Percentiles rank a stretch among this genome's conserved stretches.
Evolutionary conservation across 1,284 basidiomycete genomes (phyloP).

Genomic region (Spongispora temasekensis): DNA sequence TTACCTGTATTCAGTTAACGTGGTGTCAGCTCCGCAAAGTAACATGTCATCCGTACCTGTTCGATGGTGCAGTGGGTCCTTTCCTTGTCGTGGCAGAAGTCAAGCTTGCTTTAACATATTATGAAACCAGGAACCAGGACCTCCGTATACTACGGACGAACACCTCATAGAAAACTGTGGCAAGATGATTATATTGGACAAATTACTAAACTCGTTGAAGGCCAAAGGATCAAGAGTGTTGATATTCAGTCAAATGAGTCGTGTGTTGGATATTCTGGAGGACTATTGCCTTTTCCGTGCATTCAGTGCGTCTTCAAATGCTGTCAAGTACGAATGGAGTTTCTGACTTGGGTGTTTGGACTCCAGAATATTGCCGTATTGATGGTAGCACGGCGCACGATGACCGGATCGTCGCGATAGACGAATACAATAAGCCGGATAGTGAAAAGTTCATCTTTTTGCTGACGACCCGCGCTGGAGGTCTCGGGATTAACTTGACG

Average conservation of each 20-base stretch:
- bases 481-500: conserved; percentile 96
- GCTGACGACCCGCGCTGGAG: conserved; percentile 97
- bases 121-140: conserved; percentile 80
- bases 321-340: not conserved
- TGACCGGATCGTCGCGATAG: conserved; percentile 93
- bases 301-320: conserved; percentile 66
- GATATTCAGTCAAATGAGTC: conserved; percentile 99
- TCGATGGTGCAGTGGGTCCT: conserved; percentile 74
- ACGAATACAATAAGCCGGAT: conserved; percentile 95
- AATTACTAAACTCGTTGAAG: conserved; percentile 87
- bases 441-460: conserved; percentile 98
- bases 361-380: conserved; percentile 91
- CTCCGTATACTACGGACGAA: conserved; percentile 98
- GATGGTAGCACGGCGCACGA: conserved; percentile 96
- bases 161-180: conserved; percentile 94
- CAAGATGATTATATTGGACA: conserved; percentile 98
- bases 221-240: conserved; percentile 92
- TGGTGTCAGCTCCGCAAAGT: conserved; percentile 66
- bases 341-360: conserved; percentile 1
- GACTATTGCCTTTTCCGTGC: conserved; percentile 95
- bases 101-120: not conserved
- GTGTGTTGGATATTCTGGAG: conserved; percentile 92
- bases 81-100: conserved; percentile 3
- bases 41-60: conserved; percentile 83
- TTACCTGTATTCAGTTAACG: conserved; percentile 6